Conservation (phyloP, 495 filamentous ascomycete species). For the Xylaria acuta region DNA sequence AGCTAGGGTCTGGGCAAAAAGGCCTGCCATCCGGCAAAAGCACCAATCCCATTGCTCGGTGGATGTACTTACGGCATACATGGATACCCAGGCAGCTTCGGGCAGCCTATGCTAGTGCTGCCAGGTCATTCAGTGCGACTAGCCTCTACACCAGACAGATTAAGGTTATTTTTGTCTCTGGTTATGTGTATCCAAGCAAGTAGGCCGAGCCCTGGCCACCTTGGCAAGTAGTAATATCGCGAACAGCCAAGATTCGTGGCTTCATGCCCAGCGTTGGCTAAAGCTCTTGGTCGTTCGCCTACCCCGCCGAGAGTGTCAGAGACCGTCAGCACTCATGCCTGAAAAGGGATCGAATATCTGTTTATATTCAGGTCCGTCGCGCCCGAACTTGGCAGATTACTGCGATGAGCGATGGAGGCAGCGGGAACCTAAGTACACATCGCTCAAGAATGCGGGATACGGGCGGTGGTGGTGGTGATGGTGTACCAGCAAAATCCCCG, state of each 20-base stretch:
- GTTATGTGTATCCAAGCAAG: background rate
- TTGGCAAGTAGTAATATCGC: constrained; percentile 26
- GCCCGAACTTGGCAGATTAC: constrained; percentile 18
- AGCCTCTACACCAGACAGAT: constrained; percentile 8
- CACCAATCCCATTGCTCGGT: constrained; percentile 22
- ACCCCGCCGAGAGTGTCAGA: background rate
- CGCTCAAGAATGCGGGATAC: background rate
- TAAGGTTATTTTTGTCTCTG: constrained; percentile 20
- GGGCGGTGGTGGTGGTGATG: too few relatives aligned
- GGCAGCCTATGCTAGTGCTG: background rate
- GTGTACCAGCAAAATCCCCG: too few relatives aligned
- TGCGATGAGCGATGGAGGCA: background rate
- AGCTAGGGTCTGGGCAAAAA: constrained; percentile 25
- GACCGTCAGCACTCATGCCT: constrained; percentile 15
- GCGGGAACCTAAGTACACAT: background rate
- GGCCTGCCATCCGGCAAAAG: constrained; percentile 20
- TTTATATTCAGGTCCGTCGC: constrained; percentile 15
- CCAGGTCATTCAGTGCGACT: background rate
- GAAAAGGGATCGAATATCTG: constrained; percentile 12
- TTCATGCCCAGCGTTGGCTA: constrained; percentile 21
- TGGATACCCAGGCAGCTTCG: background rate
- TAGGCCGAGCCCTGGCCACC: background rate
- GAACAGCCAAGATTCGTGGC: constrained; percentile 24
- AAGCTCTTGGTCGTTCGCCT: constrained; percentile 1
- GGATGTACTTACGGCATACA: constrained; percentile 14